These are phyloP conservation scores for Colletotrichum noveboracense DNA, from an alignment of 2,329 filamentous ascomycete species.

Conservation along the genomic window DNA sequence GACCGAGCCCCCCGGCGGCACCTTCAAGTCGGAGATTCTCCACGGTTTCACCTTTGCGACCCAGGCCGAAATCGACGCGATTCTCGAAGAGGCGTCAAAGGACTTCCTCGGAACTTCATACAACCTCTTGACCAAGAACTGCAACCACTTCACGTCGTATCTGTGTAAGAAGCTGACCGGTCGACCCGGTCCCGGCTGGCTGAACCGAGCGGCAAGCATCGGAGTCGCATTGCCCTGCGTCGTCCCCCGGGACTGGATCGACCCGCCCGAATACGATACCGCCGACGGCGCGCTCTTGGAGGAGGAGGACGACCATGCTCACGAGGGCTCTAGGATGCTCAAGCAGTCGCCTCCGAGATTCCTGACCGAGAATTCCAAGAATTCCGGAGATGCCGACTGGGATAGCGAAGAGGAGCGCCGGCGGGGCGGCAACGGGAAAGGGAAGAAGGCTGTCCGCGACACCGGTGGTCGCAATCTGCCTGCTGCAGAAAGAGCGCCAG, in stretches of 20 bases:
- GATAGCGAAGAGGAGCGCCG: conserved; percentile 51
- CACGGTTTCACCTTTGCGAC: conserved; percentile 80
- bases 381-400: conserved; percentile 40
- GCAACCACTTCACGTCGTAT: conserved; percentile 86
- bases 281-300: conserved; percentile 74
- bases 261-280: conserved; percentile 76
- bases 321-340: conserved; percentile 67
- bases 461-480: conserved; percentile 56
- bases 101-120: conserved; percentile 79
- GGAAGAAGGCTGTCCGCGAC: conserved; percentile 52
- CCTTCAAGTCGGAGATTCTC: conserved; percentile 75
- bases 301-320: conserved; percentile 52
- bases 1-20: conserved; percentile 77
- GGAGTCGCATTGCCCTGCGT: conserved; percentile 82
- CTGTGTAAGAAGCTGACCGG: conserved; percentile 77
- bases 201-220: conserved; percentile 85
- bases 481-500: conserved; percentile 56
- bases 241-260: conserved; percentile 82
- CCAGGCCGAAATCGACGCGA: conserved; percentile 71
- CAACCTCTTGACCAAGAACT: conserved; percentile 83
- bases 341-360: conserved; percentile 34
- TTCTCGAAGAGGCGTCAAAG: conserved; percentile 71
- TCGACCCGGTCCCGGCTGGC: conserved; percentile 72
- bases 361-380: conserved; percentile 29
- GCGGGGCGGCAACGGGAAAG: conserved; percentile 44